Evolutionary conservation across 2,329 filamentous ascomycete genomes (phyloP).

Genomic region (Pseudopyrenochaeta lycopersici): DNA sequence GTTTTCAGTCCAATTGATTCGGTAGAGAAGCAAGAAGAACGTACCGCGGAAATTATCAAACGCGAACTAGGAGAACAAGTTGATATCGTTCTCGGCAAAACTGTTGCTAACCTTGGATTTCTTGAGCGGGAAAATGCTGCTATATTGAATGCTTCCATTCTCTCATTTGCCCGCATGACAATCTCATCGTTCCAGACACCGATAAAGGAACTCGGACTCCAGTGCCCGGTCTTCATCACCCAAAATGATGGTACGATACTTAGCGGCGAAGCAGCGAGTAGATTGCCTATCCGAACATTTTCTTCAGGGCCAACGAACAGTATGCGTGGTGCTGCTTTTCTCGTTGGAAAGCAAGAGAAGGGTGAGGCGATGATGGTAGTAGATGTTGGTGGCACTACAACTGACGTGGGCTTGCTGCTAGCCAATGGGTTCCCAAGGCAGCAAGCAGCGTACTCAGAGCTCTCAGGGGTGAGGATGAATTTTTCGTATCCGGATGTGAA

Average conservation of each 20-base stretch:
- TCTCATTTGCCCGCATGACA: conserved; percentile 57
- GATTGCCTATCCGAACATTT: conserved; percentile 62
- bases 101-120: conserved; percentile 61
- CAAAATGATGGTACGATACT: conserved; percentile 63
- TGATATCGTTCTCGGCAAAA: conserved; percentile 62
- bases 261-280: conserved; percentile 56
- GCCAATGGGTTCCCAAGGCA: conserved; percentile 71
- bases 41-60: conserved; percentile 58
- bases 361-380: conserved; percentile 67
- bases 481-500: conserved; percentile 64
- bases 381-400: conserved; percentile 73
- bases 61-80: conserved; percentile 55
- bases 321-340: conserved; percentile 60
- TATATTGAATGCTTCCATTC: conserved; percentile 60
- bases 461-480: conserved; percentile 71
- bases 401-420: conserved; percentile 69
- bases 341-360: conserved; percentile 41
- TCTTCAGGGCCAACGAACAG: conserved; percentile 63
- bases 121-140: conserved; percentile 62
- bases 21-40: conserved; percentile 61
- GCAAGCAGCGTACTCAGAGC: conserved; percentile 68
- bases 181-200: conserved; percentile 57
- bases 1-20: conserved; percentile 68
- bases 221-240: conserved; percentile 60
- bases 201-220: conserved; percentile 56